Evolutionary conservation across 164 flowering plant species (phyloP), one percentile per base, ranked within the genome.

Genomic region (Magnolia sinica): DNA sequence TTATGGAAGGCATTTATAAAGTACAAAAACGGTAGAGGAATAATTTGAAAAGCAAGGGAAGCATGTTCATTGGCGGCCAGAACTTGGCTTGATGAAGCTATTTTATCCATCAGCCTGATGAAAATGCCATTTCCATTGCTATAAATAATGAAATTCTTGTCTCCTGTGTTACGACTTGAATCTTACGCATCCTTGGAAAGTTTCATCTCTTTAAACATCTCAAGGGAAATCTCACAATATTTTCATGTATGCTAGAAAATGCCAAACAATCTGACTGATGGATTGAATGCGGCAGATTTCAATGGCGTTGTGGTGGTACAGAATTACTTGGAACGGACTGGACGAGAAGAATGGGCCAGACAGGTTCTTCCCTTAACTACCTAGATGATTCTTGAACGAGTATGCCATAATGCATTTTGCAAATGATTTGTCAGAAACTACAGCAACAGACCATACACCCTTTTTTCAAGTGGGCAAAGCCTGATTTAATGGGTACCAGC

Each of bases 311-410:
- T 86, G 80, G 89, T 92, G 78, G 96, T 95, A 72, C 95, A 90
- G 82, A 95, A 93, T 81, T 90, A 92, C 85, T 81, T 95, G 52
- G 79, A 79, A 23, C 88, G 98, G 81, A 86, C 95, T 37, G 98
- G 97, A 37, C 93, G 95, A 74, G 89, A 85, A 75, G 93, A 87
- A 79, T 95, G 98, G 98, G 91, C 97, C 20, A 86, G 73, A 84
- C 91, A 93, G 98, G 98, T 95, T 55, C 18, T 45, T 50, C 74
- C 50, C 65, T 76, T 79, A 22, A 45, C 24, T 49, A 11, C 22
- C 58, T 27, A 20, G 8, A n/a, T 65, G 23, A 22, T 49, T 23
- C 50, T 20, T 55, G 50, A 29, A 31, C 22, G 31, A 24, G 22
- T 6, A 29, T 9, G 4, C 8, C 29, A 29, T 24, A 68, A 29